Base-by-base conservation (phyloP, 768 basidiomycete genomes). In the Rhizopogon vinicolor region DNA sequence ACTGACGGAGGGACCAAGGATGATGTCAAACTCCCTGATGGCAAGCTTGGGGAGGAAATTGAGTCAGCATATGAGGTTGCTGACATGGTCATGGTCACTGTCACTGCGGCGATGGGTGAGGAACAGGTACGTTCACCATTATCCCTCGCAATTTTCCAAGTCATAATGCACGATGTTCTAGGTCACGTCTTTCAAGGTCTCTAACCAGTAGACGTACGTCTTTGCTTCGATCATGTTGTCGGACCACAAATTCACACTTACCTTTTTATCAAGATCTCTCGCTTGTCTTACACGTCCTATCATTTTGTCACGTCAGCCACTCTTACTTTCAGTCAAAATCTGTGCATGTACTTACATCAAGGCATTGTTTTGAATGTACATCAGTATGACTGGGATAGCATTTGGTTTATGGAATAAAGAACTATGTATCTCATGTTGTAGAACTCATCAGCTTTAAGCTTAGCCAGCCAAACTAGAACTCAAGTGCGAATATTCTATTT, bases 11-110 rank as follows among this genome's bases (percentile, higher is more conserved):
- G 63, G 61, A 3, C 88, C 65, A 98, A 97, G 77, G 92, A 98
- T 68, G 96, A 99, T 76, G 91, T 99, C 74, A 88, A 85, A 70
- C 74, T 98, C 60, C 97, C 96, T 31, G 96, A 98, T 58, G 74
- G 82, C 54, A 86, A 91, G 5, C 61, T 98, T 45, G 97, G 97
- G 60, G 73, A 75, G 53, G 71, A 86, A 51, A 93, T 98, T 62
- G 56, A 77, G 65, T 29, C 46, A 5, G 85, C 65, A 25, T 98
- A 97, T 67, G 91, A 97, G 0, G 85, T 78, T 0, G 93, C 89
- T 73, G 92, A 93, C 75, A 93, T 95, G 57, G 77, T 95, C 60
- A 75, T 91, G 56, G 84, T 95, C 73, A 94, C 91, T 63, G 84
- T 93, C 68, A 77, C 93, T 70, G 75, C 80, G 62, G 89, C 96